Percentiles rank a stretch among this genome's conserved stretches.
Conservation (phyloP, 2,329 filamentous ascomycete genomes). For the Aphanoascus verrucosus region DNA sequence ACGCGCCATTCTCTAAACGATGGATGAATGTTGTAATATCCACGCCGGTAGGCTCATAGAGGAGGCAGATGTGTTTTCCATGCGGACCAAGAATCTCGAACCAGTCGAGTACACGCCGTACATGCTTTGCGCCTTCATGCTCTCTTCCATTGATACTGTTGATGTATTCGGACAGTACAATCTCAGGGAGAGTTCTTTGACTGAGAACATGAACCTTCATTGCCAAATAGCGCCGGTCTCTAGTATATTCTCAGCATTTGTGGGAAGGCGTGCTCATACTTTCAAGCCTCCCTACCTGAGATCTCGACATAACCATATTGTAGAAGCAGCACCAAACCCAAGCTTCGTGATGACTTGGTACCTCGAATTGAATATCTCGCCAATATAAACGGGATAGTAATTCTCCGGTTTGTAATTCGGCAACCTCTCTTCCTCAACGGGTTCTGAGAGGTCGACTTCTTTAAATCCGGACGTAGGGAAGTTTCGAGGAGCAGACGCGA, state of each 20-base stretch:
- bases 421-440: constrained; percentile 15
- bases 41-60: constrained; percentile 9
- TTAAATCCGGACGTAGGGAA: constrained; percentile 12
- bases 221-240: background rate
- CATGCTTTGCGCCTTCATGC: constrained; percentile 7
- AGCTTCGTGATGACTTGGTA: constrained; percentile 13
- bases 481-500: background rate
- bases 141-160: background rate
- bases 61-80: constrained; percentile 10
- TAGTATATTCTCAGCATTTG: background rate
- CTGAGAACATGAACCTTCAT: constrained; percentile 11
- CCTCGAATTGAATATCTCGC: constrained; percentile 9
- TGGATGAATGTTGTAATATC: background rate
- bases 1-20: background rate
- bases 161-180: constrained; percentile 5
- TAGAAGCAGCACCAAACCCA: constrained; percentile 11
- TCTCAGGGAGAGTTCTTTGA: background rate
- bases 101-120: constrained; percentile 10
- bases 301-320: constrained; percentile 12
- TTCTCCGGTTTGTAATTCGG: constrained; percentile 13
- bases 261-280: background rate
- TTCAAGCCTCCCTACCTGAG: background rate
- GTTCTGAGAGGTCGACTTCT: constrained; percentile 1
- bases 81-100: constrained; percentile 6
- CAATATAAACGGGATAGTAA: constrained; percentile 12